Evolutionary conservation across 768 basidiomycete species (phyloP).

Genomic region (Boletellus ananiceps): DNA sequence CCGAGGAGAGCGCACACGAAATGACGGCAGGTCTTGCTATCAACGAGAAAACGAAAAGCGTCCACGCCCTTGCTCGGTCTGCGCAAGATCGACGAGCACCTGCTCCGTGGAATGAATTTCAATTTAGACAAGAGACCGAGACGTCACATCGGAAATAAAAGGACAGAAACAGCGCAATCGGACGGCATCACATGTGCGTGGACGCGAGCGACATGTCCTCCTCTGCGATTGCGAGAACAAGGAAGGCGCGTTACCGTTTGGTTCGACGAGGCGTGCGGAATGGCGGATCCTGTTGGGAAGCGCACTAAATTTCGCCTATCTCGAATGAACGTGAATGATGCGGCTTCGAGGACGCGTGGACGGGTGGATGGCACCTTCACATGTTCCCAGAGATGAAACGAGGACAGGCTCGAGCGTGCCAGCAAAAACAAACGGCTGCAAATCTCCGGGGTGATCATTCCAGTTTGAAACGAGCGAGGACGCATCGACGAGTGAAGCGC

Average conservation of each 20-base stretch:
- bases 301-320: neutral
- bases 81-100: too few species aligned
- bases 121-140: too few species aligned
- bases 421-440: constrained; percentile 3
- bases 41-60: too few species aligned
- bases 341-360: constrained; percentile 6
- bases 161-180: too few species aligned
- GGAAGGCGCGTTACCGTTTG: neutral
- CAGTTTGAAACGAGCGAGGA: neutral
- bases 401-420: constrained; percentile 14
- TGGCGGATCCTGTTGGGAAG: constrained; percentile 25
- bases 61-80: too few species aligned
- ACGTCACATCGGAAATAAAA: constrained; percentile 14
- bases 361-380: constrained; percentile 1
- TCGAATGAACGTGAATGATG: constrained; percentile 1
- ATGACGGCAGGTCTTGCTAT: too few species aligned
- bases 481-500: neutral
- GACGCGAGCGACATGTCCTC: neutral
- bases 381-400: constrained; percentile 9
- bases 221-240: too few species aligned
- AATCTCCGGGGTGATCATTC: constrained; percentile 10
- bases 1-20: too few species aligned
- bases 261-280: constrained; percentile 4
- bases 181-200: neutral
- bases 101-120: too few species aligned